Evolutionary conservation across 192 early-diverging fungal species (phyloP), one percentile per base, ranked within the genome.

Genomic region (Podila clonocystis): DNA sequence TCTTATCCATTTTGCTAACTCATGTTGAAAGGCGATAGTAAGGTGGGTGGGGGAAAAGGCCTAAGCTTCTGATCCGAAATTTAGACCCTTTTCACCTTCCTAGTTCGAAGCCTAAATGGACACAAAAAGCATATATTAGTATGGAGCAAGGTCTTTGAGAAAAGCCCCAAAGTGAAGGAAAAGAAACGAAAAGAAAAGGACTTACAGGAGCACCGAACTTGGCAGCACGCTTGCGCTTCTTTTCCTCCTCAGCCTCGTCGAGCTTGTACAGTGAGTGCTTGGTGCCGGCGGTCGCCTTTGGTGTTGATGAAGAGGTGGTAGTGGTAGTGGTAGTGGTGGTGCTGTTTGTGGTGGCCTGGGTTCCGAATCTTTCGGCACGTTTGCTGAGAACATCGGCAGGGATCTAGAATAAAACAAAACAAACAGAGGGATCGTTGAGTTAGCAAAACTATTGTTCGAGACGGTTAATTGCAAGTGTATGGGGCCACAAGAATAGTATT

Each of bases 161-260:
- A 36, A 36, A 7, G 31, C 31, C 31, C 5, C n/a, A n/a, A 31
- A 31, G 2, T 5, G 5, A 31, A 8, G 7, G 0, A 36, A 36
- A 36, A 8, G 0, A 8, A 36, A 8, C 3, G 34, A 8, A 6
- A 36, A 11, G 6, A 36, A 11, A 0, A 20, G 2, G n/a, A 31
- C 50, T 55, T 73, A 73, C 72, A 15, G 70, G 20, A 29, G 41
- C 29, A 13, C 87, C 87, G 74, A 92, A 92, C 62, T 87, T 78
- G 31, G 87, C 89, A 26, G 87, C 86, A 22, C 91, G 85, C 64
- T 92, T 91, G 79, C 88, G 78, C 72, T 89, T 89, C 83, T 89
- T 91, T 67, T 91, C 91, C 71, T 92, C 89, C 62, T 91, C 88
- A 8, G 75, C 86, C 30, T 83, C 63, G 59, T 74, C 74, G 22